Conservation (phyloP, 139 green algal species). For the Chlorella vulgaris region DNA sequence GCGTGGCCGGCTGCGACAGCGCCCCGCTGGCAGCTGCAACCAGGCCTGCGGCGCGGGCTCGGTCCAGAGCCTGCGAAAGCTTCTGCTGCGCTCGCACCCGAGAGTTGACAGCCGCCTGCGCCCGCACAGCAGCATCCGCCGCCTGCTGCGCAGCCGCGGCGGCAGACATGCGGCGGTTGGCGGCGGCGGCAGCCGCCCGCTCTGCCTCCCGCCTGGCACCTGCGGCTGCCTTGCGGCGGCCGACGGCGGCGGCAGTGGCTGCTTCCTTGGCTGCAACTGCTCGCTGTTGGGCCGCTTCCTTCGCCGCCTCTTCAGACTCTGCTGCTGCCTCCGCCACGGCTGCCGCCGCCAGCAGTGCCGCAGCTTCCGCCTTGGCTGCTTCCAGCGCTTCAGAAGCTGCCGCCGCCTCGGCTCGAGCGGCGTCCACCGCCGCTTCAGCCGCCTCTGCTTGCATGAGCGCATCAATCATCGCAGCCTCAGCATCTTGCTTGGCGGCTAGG, state of each 20-base stretch:
- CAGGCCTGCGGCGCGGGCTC: background rate
- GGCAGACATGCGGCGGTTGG: background rate
- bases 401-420: slow-evolving; percentile 1
- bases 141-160: slow-evolving; percentile 11
- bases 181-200: background rate
- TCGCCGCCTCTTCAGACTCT: background rate
- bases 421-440: slow-evolving; percentile 9
- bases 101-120: background rate
- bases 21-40: background rate
- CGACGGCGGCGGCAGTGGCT: background rate
- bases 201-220: slow-evolving; percentile 2
- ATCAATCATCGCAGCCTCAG: slow-evolving; percentile 19
- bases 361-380: slow-evolving; percentile 10
- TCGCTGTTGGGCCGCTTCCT: background rate
- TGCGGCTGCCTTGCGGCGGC: background rate
- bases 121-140: background rate
- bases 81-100: slow-evolving; percentile 15
- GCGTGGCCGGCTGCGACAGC: background rate
- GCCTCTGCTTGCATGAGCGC: slow-evolving; percentile 14
- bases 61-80: background rate
- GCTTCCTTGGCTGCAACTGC: background rate
- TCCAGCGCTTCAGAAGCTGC: background rate
- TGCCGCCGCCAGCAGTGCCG: slow-evolving; percentile 11
- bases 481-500: background rate
- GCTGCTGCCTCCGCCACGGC: slow-evolving; percentile 3